Conservation (phyloP, 164 flowering plant species). For the Magnolia kwangsiensis region DNA sequence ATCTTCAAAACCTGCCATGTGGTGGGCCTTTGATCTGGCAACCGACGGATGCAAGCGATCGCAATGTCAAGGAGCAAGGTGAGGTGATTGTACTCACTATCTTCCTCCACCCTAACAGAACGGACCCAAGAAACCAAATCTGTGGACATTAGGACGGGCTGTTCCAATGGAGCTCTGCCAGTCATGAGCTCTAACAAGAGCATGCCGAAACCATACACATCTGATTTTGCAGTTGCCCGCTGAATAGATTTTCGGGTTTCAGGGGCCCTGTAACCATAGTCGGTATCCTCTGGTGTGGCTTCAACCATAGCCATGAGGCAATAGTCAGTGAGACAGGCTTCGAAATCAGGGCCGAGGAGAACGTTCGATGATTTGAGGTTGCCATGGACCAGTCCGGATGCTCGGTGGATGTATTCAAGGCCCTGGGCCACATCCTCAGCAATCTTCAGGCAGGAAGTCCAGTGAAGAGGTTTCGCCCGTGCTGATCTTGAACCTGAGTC, state of each 20-base stretch:
- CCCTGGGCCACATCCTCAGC: slow-evolving; percentile 98
- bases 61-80: slow-evolving; percentile 76
- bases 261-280: slow-evolving; percentile 54
- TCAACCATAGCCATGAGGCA: slow-evolving; percentile 46
- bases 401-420: slow-evolving; percentile 86
- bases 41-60: slow-evolving; percentile 40
- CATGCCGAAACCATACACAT: slow-evolving; percentile 74
- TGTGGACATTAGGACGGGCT: slow-evolving; percentile 33
- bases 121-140: slow-evolving; percentile 64
- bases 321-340: slow-evolving; percentile 88
- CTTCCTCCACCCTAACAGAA: slow-evolving; percentile 46
- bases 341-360: slow-evolving; percentile 89
- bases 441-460: slow-evolving; percentile 97
- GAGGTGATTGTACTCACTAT: slow-evolving; percentile 46
- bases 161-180: slow-evolving; percentile 63
- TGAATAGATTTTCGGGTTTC: slow-evolving; percentile 41
- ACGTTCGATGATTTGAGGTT: slow-evolving; percentile 89
- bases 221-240: slow-evolving; percentile 54
- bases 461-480: slow-evolving; percentile 88
- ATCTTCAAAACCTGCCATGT: slow-evolving; percentile 95
- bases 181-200: slow-evolving; percentile 78
- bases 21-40: slow-evolving; percentile 82
- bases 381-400: slow-evolving; percentile 83
- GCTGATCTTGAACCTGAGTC: slow-evolving; percentile 71
- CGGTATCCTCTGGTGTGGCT: slow-evolving; percentile 24